phyloP scores from a whole-genome alignment of 306 rosid species.

The Herpetospermum pedunculosum region DNA sequence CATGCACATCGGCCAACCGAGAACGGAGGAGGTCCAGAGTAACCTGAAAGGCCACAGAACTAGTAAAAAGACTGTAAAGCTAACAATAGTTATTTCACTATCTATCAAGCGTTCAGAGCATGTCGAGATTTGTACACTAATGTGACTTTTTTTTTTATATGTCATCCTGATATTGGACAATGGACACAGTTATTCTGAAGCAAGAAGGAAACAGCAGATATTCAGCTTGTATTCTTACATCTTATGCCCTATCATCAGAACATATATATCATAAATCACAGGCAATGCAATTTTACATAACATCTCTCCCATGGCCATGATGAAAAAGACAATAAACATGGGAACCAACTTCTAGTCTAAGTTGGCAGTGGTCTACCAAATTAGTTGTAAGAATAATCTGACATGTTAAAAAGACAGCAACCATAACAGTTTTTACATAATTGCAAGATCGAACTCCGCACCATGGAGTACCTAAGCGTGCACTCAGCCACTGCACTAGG shows the following conservation, averaged over 20 bases:
- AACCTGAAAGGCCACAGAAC: slow-evolving; percentile 29
- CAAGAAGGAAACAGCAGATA: too few relatives aligned
- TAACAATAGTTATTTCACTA: not conserved
- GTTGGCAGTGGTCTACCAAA: not conserved
- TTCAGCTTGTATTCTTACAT: too few relatives aligned
- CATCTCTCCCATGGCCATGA: not conserved
- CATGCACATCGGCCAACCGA: slow-evolving; percentile 61
- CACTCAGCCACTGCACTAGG: too few relatives aligned
- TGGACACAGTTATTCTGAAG: not conserved
- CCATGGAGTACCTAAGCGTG: too few relatives aligned
- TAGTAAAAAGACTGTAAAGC: not conserved
- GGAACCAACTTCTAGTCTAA: not conserved
- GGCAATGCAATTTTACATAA: too few relatives aligned
- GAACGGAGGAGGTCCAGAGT: slow-evolving; percentile 44
- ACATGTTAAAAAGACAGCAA: not conserved
- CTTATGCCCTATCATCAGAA: too few relatives aligned
- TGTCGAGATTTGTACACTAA: not conserved
- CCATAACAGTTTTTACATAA: too few relatives aligned
- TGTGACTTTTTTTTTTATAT: not conserved
- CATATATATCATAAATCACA: too few relatives aligned
- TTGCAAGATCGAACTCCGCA: too few relatives aligned
- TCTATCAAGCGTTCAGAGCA: not conserved
- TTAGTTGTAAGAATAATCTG: not conserved
- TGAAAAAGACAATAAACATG: not conserved
- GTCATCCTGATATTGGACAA: not conserved